Evolutionary conservation across 176 grass and related monocot species (phyloP).

Genomic region (Chrysopogon serrulatus): DNA sequence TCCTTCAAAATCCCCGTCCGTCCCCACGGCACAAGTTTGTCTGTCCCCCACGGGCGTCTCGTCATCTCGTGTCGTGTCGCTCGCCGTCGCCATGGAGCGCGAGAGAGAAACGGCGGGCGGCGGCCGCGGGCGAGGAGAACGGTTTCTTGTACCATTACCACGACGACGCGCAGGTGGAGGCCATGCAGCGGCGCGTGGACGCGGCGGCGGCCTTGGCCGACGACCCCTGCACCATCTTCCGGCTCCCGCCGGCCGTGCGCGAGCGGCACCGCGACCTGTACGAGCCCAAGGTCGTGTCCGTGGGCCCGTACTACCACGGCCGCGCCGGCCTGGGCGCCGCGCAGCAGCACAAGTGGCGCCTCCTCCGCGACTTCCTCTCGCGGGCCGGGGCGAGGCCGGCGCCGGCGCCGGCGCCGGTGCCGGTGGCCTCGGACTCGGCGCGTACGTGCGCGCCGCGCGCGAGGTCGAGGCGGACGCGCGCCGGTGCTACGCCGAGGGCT

Average conservation of each 20-base stretch:
- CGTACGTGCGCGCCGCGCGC: slow-evolving; percentile 33
- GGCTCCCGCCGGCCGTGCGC: slow-evolving; percentile 42
- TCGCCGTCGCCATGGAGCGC: slow-evolving; percentile 10
- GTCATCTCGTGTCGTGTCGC: background rate
- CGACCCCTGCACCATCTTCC: slow-evolving; percentile 45
- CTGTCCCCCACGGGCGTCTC: too few species aligned
- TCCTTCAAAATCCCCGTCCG: background rate
- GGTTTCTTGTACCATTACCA: slow-evolving; percentile 6
- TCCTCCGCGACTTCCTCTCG: slow-evolving; percentile 36
- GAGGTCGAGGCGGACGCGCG: slow-evolving; percentile 34
- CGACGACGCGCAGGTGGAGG: slow-evolving; percentile 37
- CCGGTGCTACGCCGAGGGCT: slow-evolving; percentile 36
- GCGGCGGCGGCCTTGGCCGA: slow-evolving; percentile 15
- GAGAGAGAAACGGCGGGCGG: background rate
- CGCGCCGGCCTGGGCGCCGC: slow-evolving; percentile 23
- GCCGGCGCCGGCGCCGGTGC: background rate
- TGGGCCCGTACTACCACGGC: slow-evolving; percentile 40
- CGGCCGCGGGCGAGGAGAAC: background rate
- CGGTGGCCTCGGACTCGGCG: background rate
- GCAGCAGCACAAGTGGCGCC: slow-evolving; percentile 57
- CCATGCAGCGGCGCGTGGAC: slow-evolving; percentile 52
- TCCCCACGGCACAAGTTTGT: background rate
- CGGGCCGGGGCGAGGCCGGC: background rate
- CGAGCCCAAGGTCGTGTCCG: slow-evolving; percentile 47
- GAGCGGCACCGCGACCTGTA: slow-evolving; percentile 50